Evolutionary conservation across 1,284 basidiomycete genomes (phyloP).

Genomic region (Kwoniella shivajii): DNA sequence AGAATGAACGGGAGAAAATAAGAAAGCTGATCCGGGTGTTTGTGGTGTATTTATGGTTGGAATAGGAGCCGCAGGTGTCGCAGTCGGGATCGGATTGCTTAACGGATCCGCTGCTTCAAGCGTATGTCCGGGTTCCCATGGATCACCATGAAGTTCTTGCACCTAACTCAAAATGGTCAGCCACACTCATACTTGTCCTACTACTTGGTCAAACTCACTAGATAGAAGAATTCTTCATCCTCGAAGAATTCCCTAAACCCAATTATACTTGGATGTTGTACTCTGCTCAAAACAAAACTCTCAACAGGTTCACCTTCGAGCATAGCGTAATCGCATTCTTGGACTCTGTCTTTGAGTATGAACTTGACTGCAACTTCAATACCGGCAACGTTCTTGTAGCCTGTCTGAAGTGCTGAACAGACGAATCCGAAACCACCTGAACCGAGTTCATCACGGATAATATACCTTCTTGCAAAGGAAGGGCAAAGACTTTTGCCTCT

Average conservation of each 20-base stretch:
- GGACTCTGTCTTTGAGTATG: constrained; percentile 81
- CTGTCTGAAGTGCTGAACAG: constrained; percentile 62
- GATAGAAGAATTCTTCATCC: constrained; percentile 79
- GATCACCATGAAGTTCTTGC: constrained; percentile 86
- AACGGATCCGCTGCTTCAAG: constrained; percentile 10
- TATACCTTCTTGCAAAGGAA: constrained; percentile 68
- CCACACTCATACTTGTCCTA: not conserved
- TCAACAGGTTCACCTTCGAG: constrained; percentile 64
- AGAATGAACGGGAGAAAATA: constrained; percentile 13
- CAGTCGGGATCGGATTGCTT: not conserved
- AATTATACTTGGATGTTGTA: constrained; percentile 79
- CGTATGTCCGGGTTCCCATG: constrained; percentile 62
- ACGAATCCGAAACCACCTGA: constrained; percentile 93
- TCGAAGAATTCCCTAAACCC: constrained; percentile 80
- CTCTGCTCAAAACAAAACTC: constrained; percentile 71
- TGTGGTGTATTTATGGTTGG: constrained; percentile 12
- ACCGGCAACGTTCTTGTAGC: constrained; percentile 16
- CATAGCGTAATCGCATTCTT: constrained; percentile 57
- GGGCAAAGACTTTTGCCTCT: constrained; percentile 63
- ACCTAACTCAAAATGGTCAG: constrained; percentile 59
- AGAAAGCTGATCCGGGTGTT: constrained; percentile 14
- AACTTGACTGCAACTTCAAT: constrained; percentile 88
- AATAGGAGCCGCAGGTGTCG: constrained; percentile 1
- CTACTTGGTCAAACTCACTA: constrained; percentile 60
- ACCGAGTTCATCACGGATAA: constrained; percentile 72